Conservation (phyloP, 2,329 filamentous ascomycete species). For the Talaromyces atroroseus region DNA sequence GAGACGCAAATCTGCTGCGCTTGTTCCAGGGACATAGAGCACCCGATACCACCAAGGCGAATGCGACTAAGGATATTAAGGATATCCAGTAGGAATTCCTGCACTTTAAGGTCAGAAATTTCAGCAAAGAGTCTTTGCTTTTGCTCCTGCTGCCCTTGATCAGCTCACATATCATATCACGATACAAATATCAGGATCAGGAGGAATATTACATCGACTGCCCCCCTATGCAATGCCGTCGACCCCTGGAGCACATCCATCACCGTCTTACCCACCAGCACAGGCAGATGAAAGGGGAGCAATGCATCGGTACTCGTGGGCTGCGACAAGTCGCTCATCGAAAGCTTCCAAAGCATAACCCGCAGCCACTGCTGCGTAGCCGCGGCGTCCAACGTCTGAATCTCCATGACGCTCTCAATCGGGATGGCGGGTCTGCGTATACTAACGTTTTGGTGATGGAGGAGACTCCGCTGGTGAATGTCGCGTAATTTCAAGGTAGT, state of each 20-base stretch:
- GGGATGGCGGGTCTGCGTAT: constrained; percentile 45
- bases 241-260: constrained; percentile 64
- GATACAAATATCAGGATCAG: neutral
- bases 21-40: neutral
- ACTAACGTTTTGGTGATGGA: neutral
- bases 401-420: constrained; percentile 54
- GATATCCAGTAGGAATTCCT: constrained; percentile 36
- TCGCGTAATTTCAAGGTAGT: neutral
- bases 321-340: constrained; percentile 60
- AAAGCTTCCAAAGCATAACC: constrained; percentile 67
- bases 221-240: constrained; percentile 61
- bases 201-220: constrained; percentile 62
- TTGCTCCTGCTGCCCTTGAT: neutral
- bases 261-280: constrained; percentile 59
- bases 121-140: neutral
- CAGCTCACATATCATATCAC: neutral
- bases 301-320: constrained; percentile 52
- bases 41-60: constrained; percentile 14
- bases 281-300: constrained; percentile 60
- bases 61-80: constrained; percentile 33
- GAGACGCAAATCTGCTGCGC: neutral
- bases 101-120: constrained; percentile 23
- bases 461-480: neutral
- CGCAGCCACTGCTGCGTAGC: constrained; percentile 68
- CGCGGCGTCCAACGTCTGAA: constrained; percentile 63